phyloP scores from a whole-genome alignment of 139 green algal species.

The Eudorina sp. region DNA sequence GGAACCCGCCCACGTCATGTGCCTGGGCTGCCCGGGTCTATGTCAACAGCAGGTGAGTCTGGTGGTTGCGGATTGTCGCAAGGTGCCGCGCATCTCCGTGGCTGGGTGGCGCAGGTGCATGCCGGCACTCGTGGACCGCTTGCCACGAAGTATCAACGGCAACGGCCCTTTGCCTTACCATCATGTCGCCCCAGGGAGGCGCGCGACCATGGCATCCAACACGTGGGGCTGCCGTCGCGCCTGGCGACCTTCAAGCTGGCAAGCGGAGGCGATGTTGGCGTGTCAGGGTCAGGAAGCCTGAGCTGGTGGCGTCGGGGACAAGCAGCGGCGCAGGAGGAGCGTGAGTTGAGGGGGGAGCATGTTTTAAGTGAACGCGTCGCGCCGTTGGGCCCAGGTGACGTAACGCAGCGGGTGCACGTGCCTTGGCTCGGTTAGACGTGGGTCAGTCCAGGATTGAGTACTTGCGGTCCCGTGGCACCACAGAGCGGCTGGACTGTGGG shows the following conservation, averaged over 20 bases:
- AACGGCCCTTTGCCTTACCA: background rate
- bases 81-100: no score
- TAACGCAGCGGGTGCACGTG: no score
- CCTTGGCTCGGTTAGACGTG: no score
- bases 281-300: background rate
- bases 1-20: conserved; percentile 95
- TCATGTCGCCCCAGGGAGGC: conserved; percentile 66
- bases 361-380: no score
- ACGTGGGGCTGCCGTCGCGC: conserved; percentile 87
- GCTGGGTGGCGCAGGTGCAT: no score
- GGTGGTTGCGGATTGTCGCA: background rate
- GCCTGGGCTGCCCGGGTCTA: conserved; percentile 94
- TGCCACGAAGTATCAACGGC: background rate
- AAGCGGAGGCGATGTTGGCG: background rate
- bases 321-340: no score
- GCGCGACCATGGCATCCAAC: conserved; percentile 81
- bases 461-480: no score
- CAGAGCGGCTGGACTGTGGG: no score
- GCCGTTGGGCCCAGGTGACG: no score
- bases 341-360: no score
- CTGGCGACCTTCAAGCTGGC: conserved; percentile 74
- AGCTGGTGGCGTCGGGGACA: background rate
- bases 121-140: no score
- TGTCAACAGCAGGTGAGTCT: conserved; percentile 84
- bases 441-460: no score